Percentiles rank a stretch among this genome's conserved stretches.
These are phyloP conservation scores for Pythium aristosporum DNA, from an alignment of 352 stramenopile species.

Conservation along the genomic window DNA sequence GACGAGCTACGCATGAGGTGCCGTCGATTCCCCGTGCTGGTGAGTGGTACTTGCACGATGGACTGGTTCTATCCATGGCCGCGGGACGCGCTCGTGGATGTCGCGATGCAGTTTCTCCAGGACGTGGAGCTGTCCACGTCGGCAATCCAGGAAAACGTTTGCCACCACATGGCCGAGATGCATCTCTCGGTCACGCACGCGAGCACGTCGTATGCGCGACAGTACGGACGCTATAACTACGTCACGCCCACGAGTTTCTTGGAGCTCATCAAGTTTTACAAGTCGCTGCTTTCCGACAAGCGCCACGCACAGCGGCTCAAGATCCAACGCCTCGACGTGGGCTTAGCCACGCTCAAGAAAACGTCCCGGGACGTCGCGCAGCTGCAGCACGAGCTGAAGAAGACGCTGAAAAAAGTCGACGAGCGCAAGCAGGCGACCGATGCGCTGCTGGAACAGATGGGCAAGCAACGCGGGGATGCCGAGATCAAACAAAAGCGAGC, in stretches of 20 bases:
- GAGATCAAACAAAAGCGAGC: constrained; percentile 84
- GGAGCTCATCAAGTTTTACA: constrained; percentile 92
- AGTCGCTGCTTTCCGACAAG: constrained; percentile 63
- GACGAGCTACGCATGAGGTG: constrained; percentile 67
- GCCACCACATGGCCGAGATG: constrained; percentile 92
- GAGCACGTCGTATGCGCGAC: constrained; percentile 73
- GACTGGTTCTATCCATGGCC: constrained; percentile 93
- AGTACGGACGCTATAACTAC: constrained; percentile 87
- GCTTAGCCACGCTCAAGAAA: constrained; percentile 81
- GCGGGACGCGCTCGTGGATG: constrained; percentile 83
- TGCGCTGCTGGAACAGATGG: constrained; percentile 85
- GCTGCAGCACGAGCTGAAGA: constrained; percentile 82
- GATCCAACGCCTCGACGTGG: constrained; percentile 84
- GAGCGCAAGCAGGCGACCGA: constrained; percentile 89
- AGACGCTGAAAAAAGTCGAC: constrained; percentile 90
- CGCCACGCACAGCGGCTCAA: constrained; percentile 52
- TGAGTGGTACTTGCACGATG: constrained; percentile 69
- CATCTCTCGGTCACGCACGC: constrained; percentile 84
- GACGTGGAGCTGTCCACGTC: constrained; percentile 61
- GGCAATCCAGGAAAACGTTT: constrained; percentile 89
- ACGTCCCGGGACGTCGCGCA: constrained; percentile 74
- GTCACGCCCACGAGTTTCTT: constrained; percentile 92
- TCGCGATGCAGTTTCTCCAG: constrained; percentile 84
- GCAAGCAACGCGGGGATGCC: constrained; percentile 86
- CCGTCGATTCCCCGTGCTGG: constrained; percentile 77